A percentile compares a stretch with the other conserved stretches of the same genome.
phyloP scores from a whole-genome alignment of 2,329 filamentous ascomycete genomes.

The Ophiosphaerella herpotricha region DNA sequence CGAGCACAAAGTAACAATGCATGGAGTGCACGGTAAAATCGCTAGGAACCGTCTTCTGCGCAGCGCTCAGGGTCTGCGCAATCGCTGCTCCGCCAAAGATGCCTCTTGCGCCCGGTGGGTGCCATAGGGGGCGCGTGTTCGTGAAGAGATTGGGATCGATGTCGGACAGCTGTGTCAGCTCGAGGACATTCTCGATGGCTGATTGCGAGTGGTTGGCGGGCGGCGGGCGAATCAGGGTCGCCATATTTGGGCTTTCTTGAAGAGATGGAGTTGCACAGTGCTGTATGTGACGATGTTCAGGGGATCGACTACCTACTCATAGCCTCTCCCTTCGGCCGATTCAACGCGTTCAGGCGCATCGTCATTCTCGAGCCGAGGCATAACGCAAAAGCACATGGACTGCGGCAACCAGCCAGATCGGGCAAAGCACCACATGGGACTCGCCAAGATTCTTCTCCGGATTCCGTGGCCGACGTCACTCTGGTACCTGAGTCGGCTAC shows the following conservation, averaged over 20 bases:
- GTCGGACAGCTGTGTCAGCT: constrained; percentile 77
- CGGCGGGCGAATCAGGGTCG: constrained; percentile 75
- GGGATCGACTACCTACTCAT: no score
- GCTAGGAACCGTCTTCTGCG: constrained; percentile 80
- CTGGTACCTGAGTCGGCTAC: constrained; percentile 23
- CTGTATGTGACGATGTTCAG: background rate
- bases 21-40: constrained; percentile 90
- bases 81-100: constrained; percentile 95
- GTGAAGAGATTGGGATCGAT: constrained; percentile 90
- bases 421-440: constrained; percentile 2
- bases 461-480: constrained; percentile 20
- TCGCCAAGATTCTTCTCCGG: constrained; percentile 5
- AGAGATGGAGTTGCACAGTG: no score
- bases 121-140: constrained; percentile 89
- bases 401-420: constrained; percentile 5
- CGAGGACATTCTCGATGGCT: constrained; percentile 85
- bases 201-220: constrained; percentile 73
- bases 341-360: constrained; percentile 12
- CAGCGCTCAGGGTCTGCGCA: constrained; percentile 85
- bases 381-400: constrained; percentile 7
- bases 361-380: constrained; percentile 29
- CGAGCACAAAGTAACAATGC: constrained; percentile 98
- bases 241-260: constrained; percentile 23
- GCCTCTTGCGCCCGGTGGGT: constrained; percentile 86
- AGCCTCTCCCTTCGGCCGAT: background rate